Conservation (phyloP, 1,284 basidiomycete genomes). For the Leccinum colubrinum region DNA sequence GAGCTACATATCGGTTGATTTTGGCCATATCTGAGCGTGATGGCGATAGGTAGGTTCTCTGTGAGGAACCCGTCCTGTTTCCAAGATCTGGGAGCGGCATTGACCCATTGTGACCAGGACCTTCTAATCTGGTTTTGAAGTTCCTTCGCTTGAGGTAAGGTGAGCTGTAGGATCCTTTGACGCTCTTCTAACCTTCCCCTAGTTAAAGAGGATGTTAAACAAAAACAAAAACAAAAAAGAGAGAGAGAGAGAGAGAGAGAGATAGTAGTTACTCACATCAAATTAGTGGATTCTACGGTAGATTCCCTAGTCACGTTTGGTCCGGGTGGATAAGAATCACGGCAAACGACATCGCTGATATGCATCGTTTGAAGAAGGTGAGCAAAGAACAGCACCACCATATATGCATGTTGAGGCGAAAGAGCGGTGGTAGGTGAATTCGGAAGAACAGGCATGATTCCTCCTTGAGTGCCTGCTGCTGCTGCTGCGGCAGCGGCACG, state of each 20-base stretch:
- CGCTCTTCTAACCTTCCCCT: neutral
- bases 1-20: constrained; percentile 3
- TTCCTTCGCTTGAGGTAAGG: neutral
- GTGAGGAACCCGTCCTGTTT: constrained; percentile 1
- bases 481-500: too few relatives aligned
- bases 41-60: neutral
- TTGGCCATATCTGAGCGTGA: constrained; percentile 7
- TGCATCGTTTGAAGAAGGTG: neutral
- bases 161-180: neutral
- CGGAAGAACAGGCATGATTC: neutral
- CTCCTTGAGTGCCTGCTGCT: too few relatives aligned
- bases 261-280: neutral
- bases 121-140: neutral
- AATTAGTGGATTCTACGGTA: neutral
- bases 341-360: neutral
- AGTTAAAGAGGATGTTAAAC: too few relatives aligned
- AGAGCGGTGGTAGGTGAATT: neutral
- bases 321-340: neutral
- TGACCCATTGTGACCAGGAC: neutral
- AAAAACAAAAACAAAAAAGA: too few relatives aligned
- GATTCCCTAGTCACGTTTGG: neutral
- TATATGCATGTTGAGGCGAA: neutral
- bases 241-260: too few relatives aligned
- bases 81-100: neutral
- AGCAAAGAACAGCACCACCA: constrained; percentile 8